phyloP scores from a whole-genome alignment of 768 basidiomycete species.

The Mycena vulgaris region DNA sequence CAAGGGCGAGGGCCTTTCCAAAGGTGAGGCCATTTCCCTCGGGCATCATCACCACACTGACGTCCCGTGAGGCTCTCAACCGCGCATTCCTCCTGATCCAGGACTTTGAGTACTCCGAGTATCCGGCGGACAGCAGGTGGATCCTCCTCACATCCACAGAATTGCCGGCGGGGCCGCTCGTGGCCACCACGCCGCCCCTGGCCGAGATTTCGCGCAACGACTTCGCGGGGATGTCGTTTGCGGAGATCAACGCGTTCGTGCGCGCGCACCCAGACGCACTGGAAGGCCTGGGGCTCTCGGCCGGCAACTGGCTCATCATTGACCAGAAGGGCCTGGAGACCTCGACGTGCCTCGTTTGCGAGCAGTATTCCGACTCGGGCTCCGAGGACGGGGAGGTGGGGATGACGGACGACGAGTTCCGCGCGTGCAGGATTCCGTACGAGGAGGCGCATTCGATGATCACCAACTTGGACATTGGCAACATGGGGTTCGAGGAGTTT shows the following conservation, averaged over 20 bases:
- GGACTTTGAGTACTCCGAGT: constrained; percentile 15
- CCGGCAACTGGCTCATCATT: constrained; percentile 21
- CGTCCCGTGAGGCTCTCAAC: constrained; percentile 12
- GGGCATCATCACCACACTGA: no score
- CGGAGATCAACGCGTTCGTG: constrained; percentile 12
- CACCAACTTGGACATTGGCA: constrained; percentile 16
- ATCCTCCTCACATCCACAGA: neutral
- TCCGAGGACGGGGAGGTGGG: neutral
- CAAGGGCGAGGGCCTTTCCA: neutral
- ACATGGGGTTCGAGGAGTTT: constrained; percentile 31
- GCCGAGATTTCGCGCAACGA: neutral
- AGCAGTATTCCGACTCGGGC: neutral
- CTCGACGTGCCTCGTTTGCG: constrained; percentile 30
- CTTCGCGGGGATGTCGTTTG: constrained; percentile 21
- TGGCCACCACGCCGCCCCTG: no score
- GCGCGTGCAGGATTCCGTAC: neutral
- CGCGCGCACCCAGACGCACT: constrained; percentile 5
- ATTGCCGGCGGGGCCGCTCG: neutral
- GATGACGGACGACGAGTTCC: constrained; percentile 19
- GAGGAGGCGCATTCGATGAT: constrained; percentile 22
- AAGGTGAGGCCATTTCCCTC: constrained; percentile 4
- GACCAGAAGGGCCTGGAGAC: constrained; percentile 32
- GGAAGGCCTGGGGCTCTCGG: neutral
- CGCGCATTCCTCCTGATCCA: constrained; percentile 28
- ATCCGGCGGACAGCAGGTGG: neutral